Base-by-base conservation (phyloP, 2,329 filamentous ascomycete species). In the Fonsecaea erecta region DNA sequence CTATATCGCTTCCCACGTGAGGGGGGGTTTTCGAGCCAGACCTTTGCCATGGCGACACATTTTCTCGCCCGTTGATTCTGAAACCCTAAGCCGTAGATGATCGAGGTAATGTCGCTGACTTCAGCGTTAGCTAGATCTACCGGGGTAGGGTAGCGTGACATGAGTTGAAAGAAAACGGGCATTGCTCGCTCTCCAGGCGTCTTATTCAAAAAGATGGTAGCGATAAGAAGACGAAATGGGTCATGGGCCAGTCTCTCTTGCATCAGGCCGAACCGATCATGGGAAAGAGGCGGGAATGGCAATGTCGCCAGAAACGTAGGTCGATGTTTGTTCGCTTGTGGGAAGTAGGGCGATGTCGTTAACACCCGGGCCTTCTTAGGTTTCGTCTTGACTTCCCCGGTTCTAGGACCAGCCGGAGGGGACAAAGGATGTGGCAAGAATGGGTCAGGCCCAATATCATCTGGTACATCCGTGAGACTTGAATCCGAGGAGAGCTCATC, bases 201-300 rank as follows among this genome's bases (percentile, higher is more conserved):
- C 65, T 90, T 88, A 75, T 94, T 94, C 32, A 97, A 86, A 72
- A 97, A 93, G 0, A 91, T 92, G 4, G 93, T 88, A 12, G 90
- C 92, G 32, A 97, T 82, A 1, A 97, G 84, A 1, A 97, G 85
- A 69, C 88, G 88, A 76, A 96, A 97, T 0, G 93, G 90, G 63
- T 92, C 84, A 56, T 85, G 77, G 1, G 88, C 87, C 16, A 96
- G 85, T 68, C 88, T 85, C 75, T 97, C 93, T 75, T 97, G 93
- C 40, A 97, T 87, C 1, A 97, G 83, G 0, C 93, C 93, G 74
- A 96, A 97, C 5, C 73, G 76, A 0, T 82, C 74, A 0, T 85
- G 81, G 7, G 84, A 82, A 35, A 93, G 85, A 0, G 88, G 84
- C 0, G 92, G 90, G 69, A 94, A 91, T 1, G 80, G 81, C 6